These are phyloP conservation scores for Phytopythium cucurbitacearum DNA, from an alignment of 352 stramenopile species.

Conservation along the genomic window DNA sequence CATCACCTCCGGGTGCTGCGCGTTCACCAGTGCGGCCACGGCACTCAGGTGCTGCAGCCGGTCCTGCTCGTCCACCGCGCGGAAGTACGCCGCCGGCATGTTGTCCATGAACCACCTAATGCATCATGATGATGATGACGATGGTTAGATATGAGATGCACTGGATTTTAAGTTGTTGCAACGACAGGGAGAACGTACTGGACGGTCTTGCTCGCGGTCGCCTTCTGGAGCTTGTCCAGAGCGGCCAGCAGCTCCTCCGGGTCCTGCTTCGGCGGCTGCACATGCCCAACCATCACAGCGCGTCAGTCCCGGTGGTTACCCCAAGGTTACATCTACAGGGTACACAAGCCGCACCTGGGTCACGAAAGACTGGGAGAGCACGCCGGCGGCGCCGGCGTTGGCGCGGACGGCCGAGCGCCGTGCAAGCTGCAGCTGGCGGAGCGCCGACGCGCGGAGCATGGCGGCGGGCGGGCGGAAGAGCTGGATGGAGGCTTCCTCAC, in stretches of 20 bases:
- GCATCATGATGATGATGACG: slow-evolving; percentile 9
- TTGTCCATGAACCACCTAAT: slow-evolving; percentile 85
- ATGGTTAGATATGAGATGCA: background rate
- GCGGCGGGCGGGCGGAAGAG: too few species aligned
- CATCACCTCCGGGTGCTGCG: slow-evolving; percentile 76
- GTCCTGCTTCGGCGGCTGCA: too few species aligned
- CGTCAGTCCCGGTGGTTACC: too few species aligned
- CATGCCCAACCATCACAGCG: too few species aligned
- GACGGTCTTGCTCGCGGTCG: slow-evolving; percentile 62
- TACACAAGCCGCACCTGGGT: too few species aligned
- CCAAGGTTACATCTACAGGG: too few species aligned
- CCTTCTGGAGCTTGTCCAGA: slow-evolving; percentile 70
- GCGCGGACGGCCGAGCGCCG: too few species aligned
- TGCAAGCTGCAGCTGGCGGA: too few species aligned
- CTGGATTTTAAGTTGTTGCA: slow-evolving; percentile 6
- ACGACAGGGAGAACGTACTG: slow-evolving; percentile 5
- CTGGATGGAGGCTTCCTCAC: too few species aligned
- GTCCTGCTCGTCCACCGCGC: slow-evolving; percentile 78
- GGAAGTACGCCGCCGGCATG: slow-evolving; percentile 90
- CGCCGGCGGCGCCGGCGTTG: too few species aligned
- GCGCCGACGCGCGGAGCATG: too few species aligned
- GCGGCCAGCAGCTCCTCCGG: slow-evolving; percentile 42
- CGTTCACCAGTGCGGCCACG: slow-evolving; percentile 76
- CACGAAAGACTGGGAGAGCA: too few species aligned
- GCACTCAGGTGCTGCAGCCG: slow-evolving; percentile 85